Base-by-base conservation (phyloP, 1,284 basidiomycete species). In the Cystobasidium pallidum region DNA sequence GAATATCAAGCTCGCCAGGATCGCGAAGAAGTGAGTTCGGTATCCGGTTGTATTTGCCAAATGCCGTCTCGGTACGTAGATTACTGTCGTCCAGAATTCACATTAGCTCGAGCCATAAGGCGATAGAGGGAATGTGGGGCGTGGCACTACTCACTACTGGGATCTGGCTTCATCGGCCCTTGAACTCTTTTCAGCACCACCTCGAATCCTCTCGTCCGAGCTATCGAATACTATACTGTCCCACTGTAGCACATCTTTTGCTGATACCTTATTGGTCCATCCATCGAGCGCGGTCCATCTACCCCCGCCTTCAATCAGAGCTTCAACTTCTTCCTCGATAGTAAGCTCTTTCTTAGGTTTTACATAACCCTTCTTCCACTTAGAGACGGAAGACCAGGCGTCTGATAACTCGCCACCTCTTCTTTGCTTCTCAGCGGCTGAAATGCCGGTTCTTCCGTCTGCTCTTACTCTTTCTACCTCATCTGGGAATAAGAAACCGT, bases 401-500 rank as follows among this genome's bases (percentile, higher is more conserved):
- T 71, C 68, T 36, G 68, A 59, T 19, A 76, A 64, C 66, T 77
- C 76, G 11, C 76, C 75, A 10, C 79, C 79, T 17, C 79, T 70
- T 36, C 74, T 30, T n/a, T 74, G 21, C 1, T 74, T 77, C 79
- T 74, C 82, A 76, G 70, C 81, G 75, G 64, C 79, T 34, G 75
- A 77, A 34, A 83, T 77, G 17, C 82, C 82, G 11, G 76, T 73
- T 32, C 77, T 73, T 10, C 78, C 81, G 73, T 83, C 82, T 17
- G 76, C 51, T 66, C 81, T 87, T 58, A 94, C 85, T 52, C 89
- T 86, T 58, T 86, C 85, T 30, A 88, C 90, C 80, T 94, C 89
- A 26, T 93, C 91, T 0, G 95, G 95, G 83, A 94, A 99, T n/a
- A 98, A 82, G 83, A 92, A 99, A 0, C 95, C 95, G 82, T 97